Evolutionary conservation across 2,329 filamentous ascomycete genomes (phyloP), one percentile per base, ranked within the genome.

Genomic region (Exophiala calicioides): DNA sequence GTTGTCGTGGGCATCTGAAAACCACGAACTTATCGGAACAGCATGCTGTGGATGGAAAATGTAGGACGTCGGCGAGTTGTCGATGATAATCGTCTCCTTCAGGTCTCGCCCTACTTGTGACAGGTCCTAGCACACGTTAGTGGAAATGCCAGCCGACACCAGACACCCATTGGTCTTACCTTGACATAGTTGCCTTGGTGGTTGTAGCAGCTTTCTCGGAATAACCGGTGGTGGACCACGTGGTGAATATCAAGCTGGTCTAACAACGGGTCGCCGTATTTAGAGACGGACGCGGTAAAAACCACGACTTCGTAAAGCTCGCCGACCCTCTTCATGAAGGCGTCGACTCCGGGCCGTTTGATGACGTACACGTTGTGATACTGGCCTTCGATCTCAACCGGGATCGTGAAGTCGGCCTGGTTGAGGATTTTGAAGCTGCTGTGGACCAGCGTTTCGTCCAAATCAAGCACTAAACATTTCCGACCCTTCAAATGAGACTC

Each of bases 351-450:
- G n/a, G 93, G 93, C 62, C 93, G 83, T 74, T 98, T 98, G 68
- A 98, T 98, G 57, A 98, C 93, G 66, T 98, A 98, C 44, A 98
- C 94, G 63, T 98, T 98, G 72, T 98, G 93, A 65, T 94, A 97
- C 68, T 95, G 94, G 46, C 93, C 93, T 73, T 98, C 93, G 56
- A 98, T 98, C 64, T 98, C 93, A 21, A 98, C 93, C 0, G 93
- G 93, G 65, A 98, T 97, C 4, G 93, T 98, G 65, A 98, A 97
- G 69, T 98, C 93, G 48, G 93, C 93, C 75, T 97, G 91, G 63
- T 97, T 90, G 34, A 98, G 78, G 58, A 97, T 93, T 90, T 98
- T 98, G 73, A 98, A 98, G 59, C 93, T 97, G 68, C 93, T 97
- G 73, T 98, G 93, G 18, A 98, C 93, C 41, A 98, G 73, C 1